These are phyloP conservation scores for Smallanthus sonchifolius DNA, from an alignment of 129 eudicot species.

Conservation along the genomic window DNA sequence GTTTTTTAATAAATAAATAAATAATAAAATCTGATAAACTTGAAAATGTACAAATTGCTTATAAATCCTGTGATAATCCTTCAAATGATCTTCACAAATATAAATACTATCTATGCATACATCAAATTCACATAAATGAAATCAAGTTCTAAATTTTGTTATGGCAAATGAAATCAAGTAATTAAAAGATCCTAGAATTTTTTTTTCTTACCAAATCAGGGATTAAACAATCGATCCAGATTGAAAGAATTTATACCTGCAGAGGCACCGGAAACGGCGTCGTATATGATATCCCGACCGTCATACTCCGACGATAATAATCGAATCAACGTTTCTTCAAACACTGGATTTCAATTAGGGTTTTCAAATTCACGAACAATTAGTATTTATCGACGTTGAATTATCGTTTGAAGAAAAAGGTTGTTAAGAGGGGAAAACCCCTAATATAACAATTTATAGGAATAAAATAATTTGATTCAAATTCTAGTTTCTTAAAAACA, in stretches of 20 bases:
- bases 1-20: too few species aligned
- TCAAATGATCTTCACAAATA: slow-evolving; percentile 1
- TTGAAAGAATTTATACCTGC: slow-evolving; percentile 30
- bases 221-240: background rate
- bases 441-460: too few species aligned
- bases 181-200: slow-evolving; percentile 18
- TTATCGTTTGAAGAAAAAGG: too few species aligned
- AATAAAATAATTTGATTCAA: too few species aligned
- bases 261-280: slow-evolving; percentile 52
- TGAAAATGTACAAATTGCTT: background rate
- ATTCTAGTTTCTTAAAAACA: too few species aligned
- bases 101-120: background rate
- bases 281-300: slow-evolving; percentile 35
- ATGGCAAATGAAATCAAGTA: background rate
- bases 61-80: background rate
- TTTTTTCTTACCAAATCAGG: background rate
- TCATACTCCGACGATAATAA: slow-evolving; percentile 27
- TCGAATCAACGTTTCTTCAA: slow-evolving; percentile 4
- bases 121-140: background rate
- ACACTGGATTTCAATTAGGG: slow-evolving; percentile 9
- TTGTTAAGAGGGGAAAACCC: too few species aligned
- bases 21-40: background rate
- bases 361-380: background rate
- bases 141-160: too few species aligned
- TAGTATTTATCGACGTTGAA: too few species aligned